phyloP scores from a whole-genome alignment of 441 rosid genomes.

The Croton setiger region DNA sequence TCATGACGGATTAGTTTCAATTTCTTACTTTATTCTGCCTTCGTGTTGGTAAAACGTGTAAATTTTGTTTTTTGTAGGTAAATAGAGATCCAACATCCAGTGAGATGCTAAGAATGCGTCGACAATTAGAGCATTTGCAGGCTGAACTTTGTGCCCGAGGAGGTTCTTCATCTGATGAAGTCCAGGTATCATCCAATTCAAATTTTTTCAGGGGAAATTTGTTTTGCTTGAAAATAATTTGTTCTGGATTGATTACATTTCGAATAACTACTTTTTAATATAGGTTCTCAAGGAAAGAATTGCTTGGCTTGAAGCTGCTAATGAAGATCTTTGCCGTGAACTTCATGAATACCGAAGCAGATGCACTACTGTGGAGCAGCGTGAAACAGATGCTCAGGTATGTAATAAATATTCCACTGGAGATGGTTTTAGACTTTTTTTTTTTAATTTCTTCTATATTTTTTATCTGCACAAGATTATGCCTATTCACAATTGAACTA shows the following conservation, averaged over 20 bases:
- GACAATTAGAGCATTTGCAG: conserved; percentile 85
- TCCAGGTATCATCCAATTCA: conserved; percentile 47
- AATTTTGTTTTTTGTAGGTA: conserved; percentile 40
- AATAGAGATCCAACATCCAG: conserved; percentile 95
- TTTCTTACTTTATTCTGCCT: conserved; percentile 1
- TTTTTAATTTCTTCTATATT: neutral
- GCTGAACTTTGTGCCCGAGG: conserved; percentile 95
- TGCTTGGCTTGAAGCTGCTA: conserved; percentile 92
- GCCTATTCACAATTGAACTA: neutral
- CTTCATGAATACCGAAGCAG: conserved; percentile 83
- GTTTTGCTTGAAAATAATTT: conserved; percentile 5
- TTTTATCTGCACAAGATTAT: conserved; percentile 1
- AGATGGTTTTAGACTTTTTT: conserved; percentile 1
- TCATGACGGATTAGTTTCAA: conserved; percentile 1
- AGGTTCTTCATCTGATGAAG: conserved; percentile 77
- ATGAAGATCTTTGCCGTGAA: conserved; percentile 89
- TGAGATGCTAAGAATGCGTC: conserved; percentile 98
- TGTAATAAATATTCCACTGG: conserved; percentile 20
- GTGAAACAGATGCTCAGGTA: conserved; percentile 77
- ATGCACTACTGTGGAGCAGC: conserved; percentile 48
- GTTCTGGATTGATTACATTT: conserved; percentile 8
- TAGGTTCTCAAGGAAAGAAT: conserved; percentile 90
- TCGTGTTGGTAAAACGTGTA: conserved; percentile 5
- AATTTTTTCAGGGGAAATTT: neutral
- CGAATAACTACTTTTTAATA: conserved; percentile 16